phyloP scores from a whole-genome alignment of 805 yeast genomes.

The Ogataea nonfermentans region DNA sequence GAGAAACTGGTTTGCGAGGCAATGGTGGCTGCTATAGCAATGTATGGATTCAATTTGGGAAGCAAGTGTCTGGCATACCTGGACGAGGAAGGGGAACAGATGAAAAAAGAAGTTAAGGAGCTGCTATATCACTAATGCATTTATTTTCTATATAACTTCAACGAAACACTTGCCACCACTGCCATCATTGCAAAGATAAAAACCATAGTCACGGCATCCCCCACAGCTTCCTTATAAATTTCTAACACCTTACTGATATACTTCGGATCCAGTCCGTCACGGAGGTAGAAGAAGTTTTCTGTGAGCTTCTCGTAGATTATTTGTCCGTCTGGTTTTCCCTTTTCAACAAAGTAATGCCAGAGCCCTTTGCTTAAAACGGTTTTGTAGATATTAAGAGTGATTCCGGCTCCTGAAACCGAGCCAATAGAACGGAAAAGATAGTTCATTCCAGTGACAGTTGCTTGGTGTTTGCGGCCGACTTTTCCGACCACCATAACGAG shows the following conservation, averaged over 20 bases:
- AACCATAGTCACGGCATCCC: conserved; percentile 26
- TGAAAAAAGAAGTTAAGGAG: too few species aligned
- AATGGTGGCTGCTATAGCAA: conserved; percentile 36
- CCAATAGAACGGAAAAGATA: conserved; percentile 51
- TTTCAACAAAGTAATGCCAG: conserved; percentile 31
- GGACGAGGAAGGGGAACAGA: too few species aligned
- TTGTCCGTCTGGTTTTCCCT: conserved; percentile 26
- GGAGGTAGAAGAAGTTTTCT: conserved; percentile 27
- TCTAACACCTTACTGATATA: conserved; percentile 30
- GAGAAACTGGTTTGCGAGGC: conserved; percentile 32
- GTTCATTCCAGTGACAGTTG: conserved; percentile 48
- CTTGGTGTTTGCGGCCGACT: conserved; percentile 45
- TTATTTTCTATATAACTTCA: conserved; percentile 21
- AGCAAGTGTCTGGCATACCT: too few species aligned
- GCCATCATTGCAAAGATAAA: conserved; percentile 28
- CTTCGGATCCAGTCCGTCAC: conserved; percentile 30
- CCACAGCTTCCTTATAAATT: conserved; percentile 28
- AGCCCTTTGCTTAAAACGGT: conserved; percentile 32
- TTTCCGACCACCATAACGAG: conserved; percentile 42
- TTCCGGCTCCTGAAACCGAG: conserved; percentile 45
- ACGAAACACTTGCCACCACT: conserved; percentile 22
- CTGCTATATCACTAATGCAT: not conserved
- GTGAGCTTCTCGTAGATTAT: conserved; percentile 23
- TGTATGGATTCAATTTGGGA: conserved; percentile 22
- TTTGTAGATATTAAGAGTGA: conserved; percentile 39